These are phyloP conservation scores for Penicillium brasilianum DNA, from an alignment of 2,329 filamentous ascomycete species.

Conservation along the genomic window DNA sequence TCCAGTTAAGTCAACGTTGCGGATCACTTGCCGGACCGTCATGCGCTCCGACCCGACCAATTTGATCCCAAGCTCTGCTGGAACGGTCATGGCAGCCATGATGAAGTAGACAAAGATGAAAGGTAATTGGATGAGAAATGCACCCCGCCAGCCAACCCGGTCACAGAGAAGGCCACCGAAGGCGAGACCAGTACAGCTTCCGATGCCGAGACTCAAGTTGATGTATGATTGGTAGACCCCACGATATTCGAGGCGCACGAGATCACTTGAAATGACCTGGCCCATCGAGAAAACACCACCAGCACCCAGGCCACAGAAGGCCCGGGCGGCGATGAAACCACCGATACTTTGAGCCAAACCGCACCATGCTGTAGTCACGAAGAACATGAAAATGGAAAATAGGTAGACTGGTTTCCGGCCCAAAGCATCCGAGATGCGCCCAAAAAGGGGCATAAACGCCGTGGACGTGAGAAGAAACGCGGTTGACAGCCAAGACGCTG, in stretches of 20 bases:
- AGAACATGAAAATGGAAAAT: constrained; percentile 65
- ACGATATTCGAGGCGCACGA: constrained; percentile 72
- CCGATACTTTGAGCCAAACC: constrained; percentile 70
- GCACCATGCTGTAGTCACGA: constrained; percentile 71
- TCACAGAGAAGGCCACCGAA: constrained; percentile 49
- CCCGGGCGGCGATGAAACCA: constrained; percentile 72
- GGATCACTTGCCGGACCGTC: constrained; percentile 50
- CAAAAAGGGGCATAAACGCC: constrained; percentile 75
- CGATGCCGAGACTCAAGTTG: constrained; percentile 45
- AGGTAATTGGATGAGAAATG: constrained; percentile 57
- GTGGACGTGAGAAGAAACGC: constrained; percentile 78
- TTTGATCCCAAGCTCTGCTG: constrained; percentile 52
- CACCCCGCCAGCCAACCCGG: constrained; percentile 47
- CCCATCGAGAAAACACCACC: constrained; percentile 75
- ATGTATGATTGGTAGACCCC: constrained; percentile 51
- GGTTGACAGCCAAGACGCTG: constrained; percentile 81
- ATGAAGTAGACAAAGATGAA: constrained; percentile 53
- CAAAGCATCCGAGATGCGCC: constrained; percentile 74
- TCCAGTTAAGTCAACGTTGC: constrained; percentile 56
- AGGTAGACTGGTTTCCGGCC: constrained; percentile 72
- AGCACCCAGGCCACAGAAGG: constrained; percentile 73
- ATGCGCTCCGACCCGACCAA: constrained; percentile 48
- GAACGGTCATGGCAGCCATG: constrained; percentile 51
- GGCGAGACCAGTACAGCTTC: constrained; percentile 46
- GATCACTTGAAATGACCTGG: constrained; percentile 63